Evolutionary conservation across 371 early-diverging fungal genomes (phyloP).

Genomic region (Apophysomyces trapeziformis): DNA sequence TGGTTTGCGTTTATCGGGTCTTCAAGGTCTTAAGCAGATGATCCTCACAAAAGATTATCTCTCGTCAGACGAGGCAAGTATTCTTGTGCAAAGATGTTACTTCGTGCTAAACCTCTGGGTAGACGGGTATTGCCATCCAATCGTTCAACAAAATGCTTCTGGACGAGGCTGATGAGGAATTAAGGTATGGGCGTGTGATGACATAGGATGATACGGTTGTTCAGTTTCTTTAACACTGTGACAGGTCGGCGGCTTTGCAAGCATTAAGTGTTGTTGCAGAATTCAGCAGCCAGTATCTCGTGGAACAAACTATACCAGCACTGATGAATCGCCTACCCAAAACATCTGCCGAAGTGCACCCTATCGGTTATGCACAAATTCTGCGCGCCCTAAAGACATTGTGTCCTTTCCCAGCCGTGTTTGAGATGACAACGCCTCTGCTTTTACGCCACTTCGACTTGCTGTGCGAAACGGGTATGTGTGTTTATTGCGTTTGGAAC

Average conservation of each 20-base stretch:
- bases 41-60: slow-evolving; percentile 62
- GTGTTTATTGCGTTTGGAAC: background rate
- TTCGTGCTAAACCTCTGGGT: background rate
- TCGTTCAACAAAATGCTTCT: slow-evolving; percentile 61
- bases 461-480: slow-evolving; percentile 40
- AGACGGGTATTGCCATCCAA: slow-evolving; percentile 59
- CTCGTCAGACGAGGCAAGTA: slow-evolving; percentile 57
- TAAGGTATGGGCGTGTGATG: slow-evolving; percentile 37
- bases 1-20: slow-evolving; percentile 65
- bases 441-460: slow-evolving; percentile 42
- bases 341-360: slow-evolving; percentile 13
- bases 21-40: slow-evolving; percentile 71
- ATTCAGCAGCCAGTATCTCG: slow-evolving; percentile 30
- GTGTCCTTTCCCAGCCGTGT: slow-evolving; percentile 32
- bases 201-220: background rate
- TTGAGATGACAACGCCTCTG: slow-evolving; percentile 28
- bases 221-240: background rate
- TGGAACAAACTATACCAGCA: slow-evolving; percentile 39
- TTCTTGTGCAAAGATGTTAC: no score
- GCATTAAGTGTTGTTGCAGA: slow-evolving; percentile 31
- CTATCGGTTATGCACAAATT: slow-evolving; percentile 22
- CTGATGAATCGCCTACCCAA: slow-evolving; percentile 37
- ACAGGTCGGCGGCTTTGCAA: slow-evolving; percentile 29
- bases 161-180: slow-evolving; percentile 56
- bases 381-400: slow-evolving; percentile 35